These are phyloP conservation scores for Chimonanthus praecox DNA, from an alignment of 164 flowering plant species.

Conservation along the genomic window DNA sequence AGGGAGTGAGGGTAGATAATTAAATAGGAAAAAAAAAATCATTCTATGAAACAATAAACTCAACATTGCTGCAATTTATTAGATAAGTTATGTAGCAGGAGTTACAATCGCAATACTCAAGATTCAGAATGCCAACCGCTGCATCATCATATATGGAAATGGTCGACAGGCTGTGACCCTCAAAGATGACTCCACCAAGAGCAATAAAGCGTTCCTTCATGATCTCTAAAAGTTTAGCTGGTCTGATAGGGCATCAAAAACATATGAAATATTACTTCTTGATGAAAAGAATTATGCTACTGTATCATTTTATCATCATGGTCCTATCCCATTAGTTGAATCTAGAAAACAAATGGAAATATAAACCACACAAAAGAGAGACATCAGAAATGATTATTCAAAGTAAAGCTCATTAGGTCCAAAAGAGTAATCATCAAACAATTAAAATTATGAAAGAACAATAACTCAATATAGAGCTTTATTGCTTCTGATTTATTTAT, in stretches of 20 bases:
- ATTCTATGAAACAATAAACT: neutral
- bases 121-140: constrained; percentile 45
- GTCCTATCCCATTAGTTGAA: neutral
- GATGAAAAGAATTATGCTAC: neutral
- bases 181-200: constrained; percentile 87
- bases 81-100: neutral
- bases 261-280: constrained; percentile 4
- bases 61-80: neutral
- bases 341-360: neutral
- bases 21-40: neutral
- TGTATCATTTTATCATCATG: neutral
- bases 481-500: neutral
- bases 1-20: neutral
- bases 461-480: neutral
- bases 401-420: neutral
- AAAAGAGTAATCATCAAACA: neutral
- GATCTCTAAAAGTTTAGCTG: constrained; percentile 69
- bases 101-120: neutral
- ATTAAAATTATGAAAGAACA: neutral
- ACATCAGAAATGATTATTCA: neutral
- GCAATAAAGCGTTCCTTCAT: constrained; percentile 68
- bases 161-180: constrained; percentile 62
- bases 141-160: constrained; percentile 67
- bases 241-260: constrained; percentile 40
- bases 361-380: neutral